Base-by-base conservation (phyloP, 2,329 filamentous ascomycete genomes). In the Cladorrhinum sp. region DNA sequence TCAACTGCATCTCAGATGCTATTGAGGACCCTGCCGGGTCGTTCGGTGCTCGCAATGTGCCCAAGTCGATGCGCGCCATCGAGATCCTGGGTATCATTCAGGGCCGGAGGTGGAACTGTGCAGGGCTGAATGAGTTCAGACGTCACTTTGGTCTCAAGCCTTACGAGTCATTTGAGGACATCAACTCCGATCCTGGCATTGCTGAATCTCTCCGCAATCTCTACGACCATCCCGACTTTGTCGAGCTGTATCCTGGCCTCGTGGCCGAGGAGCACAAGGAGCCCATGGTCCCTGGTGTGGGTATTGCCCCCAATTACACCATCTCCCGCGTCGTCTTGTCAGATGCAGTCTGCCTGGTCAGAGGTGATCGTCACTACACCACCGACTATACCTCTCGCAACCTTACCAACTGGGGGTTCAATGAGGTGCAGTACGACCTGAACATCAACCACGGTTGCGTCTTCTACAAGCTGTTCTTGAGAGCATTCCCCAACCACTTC, bases 371-470 rank as follows among this genome's bases (percentile, higher is more conserved):
- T 20, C 88, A 91, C 76, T 92, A 92, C 76, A 93, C 90, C 0
- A 79, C 75, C n/a, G 90, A 93, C 72, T 93, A 89, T 72, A 85
- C 87, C 66, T 84, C 91, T 0, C 83, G 85, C 8, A 85, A 86
- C 66, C 75, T 96, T 51, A 96, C 91, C 1, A 92, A 91, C 75
- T 96, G 91, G 91, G 91, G 91, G 20, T 93, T 85, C 76, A 85
- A 85, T 58, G 88, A 92, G 70, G 88, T 84, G 2, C 81, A 89
- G 20, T 91, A 88, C 59, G 90, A 96, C 66, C 75, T 87, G 22
- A 85, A 82, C 61, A 75, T 93, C 65, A 90, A 95, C 74, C 87
- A 95, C 70, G 91, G 92, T 51, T 92, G 89, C 66, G 85, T 92
- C 12, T 90, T 93, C 74, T 92, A 93, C 79, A 96, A 95, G 78